Conservation (phyloP, 2,329 filamentous ascomycete species). For the Alternaria infectoria region DNA sequence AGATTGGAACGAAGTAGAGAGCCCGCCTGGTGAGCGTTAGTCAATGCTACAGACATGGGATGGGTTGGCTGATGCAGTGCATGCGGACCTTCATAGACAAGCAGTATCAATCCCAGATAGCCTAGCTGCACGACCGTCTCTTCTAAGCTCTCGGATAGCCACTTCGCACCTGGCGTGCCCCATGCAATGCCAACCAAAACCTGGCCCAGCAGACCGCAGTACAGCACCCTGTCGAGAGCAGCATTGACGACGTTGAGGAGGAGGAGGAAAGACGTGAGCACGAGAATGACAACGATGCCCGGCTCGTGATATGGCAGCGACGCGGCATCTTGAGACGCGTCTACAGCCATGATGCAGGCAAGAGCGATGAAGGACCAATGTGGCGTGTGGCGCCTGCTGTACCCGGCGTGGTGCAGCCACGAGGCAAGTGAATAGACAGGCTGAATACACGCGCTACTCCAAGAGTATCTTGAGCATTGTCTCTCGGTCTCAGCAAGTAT, state of each 20-base stretch:
- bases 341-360: conserved; percentile 32
- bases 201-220: conserved; percentile 75
- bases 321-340: conserved; percentile 23
- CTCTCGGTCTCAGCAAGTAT: conserved; percentile 5
- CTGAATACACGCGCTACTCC: conserved; percentile 1
- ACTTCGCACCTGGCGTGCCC: conserved; percentile 69
- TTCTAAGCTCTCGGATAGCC: conserved; percentile 62
- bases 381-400: conserved; percentile 7
- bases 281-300: conserved; percentile 63
- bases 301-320: conserved; percentile 68
- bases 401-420: conserved; percentile 13
- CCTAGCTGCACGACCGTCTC: conserved; percentile 68
- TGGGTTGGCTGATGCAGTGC: not conserved
- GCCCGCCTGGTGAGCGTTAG: conserved; percentile 56
- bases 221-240: conserved; percentile 65
- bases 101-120: conserved; percentile 73
- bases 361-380: conserved; percentile 13
- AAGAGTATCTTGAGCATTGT: not conserved
- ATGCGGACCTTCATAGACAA: conserved; percentile 70
- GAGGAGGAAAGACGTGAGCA: conserved; percentile 67
- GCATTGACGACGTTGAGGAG: conserved; percentile 65
- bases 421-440: conserved; percentile 7
- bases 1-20: conserved; percentile 61
- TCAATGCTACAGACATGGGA: not conserved
- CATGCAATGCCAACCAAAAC: conserved; percentile 73